Evolutionary conservation across 805 yeast genomes (phyloP), one percentile per base, ranked within the genome.

Genomic region (Candida coquimbonensis): DNA sequence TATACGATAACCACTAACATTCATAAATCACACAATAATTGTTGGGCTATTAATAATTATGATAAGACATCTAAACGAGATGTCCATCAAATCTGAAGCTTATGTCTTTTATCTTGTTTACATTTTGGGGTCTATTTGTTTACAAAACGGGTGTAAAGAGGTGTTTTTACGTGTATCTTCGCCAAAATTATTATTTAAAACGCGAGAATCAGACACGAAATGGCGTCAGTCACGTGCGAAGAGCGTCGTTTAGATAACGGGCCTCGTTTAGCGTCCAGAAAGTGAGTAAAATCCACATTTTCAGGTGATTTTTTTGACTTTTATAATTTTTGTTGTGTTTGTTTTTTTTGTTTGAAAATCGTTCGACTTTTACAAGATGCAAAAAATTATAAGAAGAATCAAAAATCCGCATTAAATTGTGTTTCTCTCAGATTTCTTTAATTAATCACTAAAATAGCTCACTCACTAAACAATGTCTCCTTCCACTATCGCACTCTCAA

Each of bases 181-280:
- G 13, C 13, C 13, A 12, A 9, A 13, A 9, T 29, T 11, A 11
- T 29, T 13, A 29, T 9, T 29, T 12, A 39, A 39, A 39, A 39
- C 35, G 17, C 35, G 35, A 31, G 31, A 37, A 26, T 11, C 19
- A 7, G 36, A 46, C 49, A 17, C 49, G 46, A 46, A 39, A 43
- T 39, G 46, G 49, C 49, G 49, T 40, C 43, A 14, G 49, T 46
- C 49, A 46, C 49, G 49, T 46, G 49, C 7, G 17, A 19, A 19
- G 8, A 8, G 17, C 7, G 24, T 21, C 24, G 24, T 21, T 21
- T 21, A 21, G 24, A 21, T 21, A 21, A 21, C 7, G 5, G 7
- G 24, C 7, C 24, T 21, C 24, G 24, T 21, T 21, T 21, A 21
- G 7, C 7, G 7, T 21, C 24, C 24, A 21, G 7, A 21, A 21